Evolutionary conservation across 208 protist species (phyloP).

Genomic region (Strigomonas oncopelti): DNA sequence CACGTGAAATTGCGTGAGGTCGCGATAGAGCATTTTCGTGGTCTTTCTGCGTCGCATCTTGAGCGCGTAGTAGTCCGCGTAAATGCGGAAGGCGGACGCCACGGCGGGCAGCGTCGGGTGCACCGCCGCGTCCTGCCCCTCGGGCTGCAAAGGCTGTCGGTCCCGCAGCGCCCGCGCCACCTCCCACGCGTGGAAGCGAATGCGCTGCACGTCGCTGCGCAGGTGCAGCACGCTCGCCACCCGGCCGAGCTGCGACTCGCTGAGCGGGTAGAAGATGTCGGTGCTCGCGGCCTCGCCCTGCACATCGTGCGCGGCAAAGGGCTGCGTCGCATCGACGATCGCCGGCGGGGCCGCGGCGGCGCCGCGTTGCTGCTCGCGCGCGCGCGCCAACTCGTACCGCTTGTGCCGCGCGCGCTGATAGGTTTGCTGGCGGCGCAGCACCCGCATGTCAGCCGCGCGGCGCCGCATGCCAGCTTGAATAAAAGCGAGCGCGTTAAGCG

Average conservation of each 20-base stretch:
- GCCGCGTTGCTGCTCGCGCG: too few species aligned
- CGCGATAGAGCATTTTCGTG: background rate
- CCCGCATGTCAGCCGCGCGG: background rate
- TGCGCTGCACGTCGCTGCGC: background rate
- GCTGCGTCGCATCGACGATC: too few species aligned
- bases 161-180: background rate
- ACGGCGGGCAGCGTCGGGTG: background rate
- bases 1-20: background rate
- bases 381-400: background rate
- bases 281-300: background rate
- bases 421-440: background rate
- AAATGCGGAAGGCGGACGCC: background rate
- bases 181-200: background rate
- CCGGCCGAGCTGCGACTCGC: background rate
- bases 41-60: background rate
- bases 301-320: background rate
- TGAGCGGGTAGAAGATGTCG: background rate
- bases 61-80: background rate
- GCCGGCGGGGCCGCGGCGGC: too few species aligned
- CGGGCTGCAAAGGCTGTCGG: too few species aligned
- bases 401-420: background rate
- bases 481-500: constrained; percentile 10
- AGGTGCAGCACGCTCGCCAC: background rate
- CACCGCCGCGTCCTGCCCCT: too few species aligned
- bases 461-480: background rate